Evolutionary conservation across 352 stramenopile genomes (phyloP).

Genomic region (Phytophthora foliorum): DNA sequence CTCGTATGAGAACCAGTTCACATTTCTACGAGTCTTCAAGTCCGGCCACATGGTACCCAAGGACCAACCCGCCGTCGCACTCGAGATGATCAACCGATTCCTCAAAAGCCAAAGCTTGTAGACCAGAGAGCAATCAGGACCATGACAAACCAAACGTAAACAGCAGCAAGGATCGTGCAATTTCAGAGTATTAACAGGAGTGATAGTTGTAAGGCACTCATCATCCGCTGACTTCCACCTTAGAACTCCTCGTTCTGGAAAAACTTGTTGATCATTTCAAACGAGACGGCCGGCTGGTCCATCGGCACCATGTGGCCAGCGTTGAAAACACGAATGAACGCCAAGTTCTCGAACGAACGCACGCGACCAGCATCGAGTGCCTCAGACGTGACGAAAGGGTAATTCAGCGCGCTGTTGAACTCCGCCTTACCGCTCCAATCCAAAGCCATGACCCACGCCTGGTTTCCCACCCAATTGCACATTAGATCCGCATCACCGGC

Average conservation of each 20-base stretch:
- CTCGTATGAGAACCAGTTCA: conserved; percentile 43
- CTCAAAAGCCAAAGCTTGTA: conserved; percentile 51
- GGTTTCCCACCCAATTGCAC: conserved; percentile 97
- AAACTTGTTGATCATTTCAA: conserved; percentile 95
- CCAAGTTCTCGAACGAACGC: conserved; percentile 74
- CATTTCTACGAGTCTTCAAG: conserved; percentile 63
- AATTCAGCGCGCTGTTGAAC: conserved; percentile 79
- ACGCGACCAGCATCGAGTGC: conserved; percentile 49
- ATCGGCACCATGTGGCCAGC: conserved; percentile 96
- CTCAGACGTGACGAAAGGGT: conserved; percentile 37
- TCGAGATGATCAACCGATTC: conserved; percentile 73
- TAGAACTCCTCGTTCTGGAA: conserved; percentile 66
- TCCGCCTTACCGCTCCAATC: conserved; percentile 92
- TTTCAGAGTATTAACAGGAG: conserved; percentile 2
- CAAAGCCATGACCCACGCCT: conserved; percentile 94
- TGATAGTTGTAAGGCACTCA: neutral
- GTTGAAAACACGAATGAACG: conserved; percentile 95
- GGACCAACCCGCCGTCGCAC: conserved; percentile 52
- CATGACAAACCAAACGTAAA: conserved; percentile 1
- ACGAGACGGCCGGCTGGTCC: conserved; percentile 92
- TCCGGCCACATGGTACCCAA: conserved; percentile 63
- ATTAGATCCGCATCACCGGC: conserved; percentile 98
- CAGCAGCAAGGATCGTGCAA: conserved; percentile 5
- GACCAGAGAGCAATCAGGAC: neutral
- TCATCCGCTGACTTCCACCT: neutral